Conservation (phyloP, 148 eudicot genomes). For the Fagopyrum homotropicum region DNA sequence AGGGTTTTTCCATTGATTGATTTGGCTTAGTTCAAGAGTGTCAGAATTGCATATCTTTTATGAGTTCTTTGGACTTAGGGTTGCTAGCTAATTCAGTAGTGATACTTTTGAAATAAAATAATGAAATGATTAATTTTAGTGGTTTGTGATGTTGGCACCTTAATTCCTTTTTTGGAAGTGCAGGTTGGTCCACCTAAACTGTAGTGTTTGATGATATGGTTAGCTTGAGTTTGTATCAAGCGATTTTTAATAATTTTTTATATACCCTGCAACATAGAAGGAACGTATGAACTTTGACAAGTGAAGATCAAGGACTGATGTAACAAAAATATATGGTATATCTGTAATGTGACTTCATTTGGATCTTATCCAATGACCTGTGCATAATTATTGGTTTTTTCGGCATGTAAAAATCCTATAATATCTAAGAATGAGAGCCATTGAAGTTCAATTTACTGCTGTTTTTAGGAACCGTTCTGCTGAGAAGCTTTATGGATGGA, state of each 20-base stretch:
- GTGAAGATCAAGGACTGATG: too few species aligned
- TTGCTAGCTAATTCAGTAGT: too few species aligned
- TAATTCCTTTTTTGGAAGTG: background rate
- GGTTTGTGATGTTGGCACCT: background rate
- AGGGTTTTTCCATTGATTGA: background rate
- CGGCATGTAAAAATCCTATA: background rate
- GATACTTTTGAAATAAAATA: too few species aligned
- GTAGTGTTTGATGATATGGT: background rate
- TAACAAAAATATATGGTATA: background rate
- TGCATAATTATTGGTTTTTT: background rate
- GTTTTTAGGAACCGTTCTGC: constrained; percentile 66
- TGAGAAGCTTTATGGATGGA: constrained; percentile 74
- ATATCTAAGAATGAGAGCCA: background rate
- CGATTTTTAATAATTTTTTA: background rate
- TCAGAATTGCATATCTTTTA: background rate
- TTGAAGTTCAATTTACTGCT: background rate
- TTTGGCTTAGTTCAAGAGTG: background rate
- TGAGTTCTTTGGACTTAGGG: too few species aligned
- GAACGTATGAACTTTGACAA: too few species aligned
- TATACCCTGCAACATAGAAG: background rate
- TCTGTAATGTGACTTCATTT: background rate
- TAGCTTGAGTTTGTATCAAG: background rate
- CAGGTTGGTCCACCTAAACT: background rate
- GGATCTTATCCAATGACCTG: background rate
- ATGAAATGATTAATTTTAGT: background rate